These are phyloP conservation scores for Senecio squalidus DNA, from an alignment of 140 eudicot genomes.

Conservation along the genomic window DNA sequence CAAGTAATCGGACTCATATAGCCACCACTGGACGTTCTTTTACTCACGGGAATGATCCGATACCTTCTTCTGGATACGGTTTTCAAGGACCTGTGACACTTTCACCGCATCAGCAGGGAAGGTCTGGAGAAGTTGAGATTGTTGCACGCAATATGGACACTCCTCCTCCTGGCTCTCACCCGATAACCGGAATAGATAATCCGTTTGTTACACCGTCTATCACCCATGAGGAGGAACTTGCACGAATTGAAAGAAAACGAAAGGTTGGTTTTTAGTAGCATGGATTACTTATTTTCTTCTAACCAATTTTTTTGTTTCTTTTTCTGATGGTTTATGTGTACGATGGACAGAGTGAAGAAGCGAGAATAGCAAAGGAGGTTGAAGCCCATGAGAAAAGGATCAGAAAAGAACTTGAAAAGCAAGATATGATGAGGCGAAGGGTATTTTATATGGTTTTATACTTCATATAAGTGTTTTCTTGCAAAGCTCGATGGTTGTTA, in stretches of 20 bases:
- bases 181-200: slow-evolving; percentile 51
- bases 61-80: slow-evolving; percentile 39
- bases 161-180: slow-evolving; percentile 48
- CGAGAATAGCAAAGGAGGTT: slow-evolving; percentile 84
- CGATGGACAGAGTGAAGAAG: slow-evolving; percentile 67
- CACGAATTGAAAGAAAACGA: slow-evolving; percentile 67
- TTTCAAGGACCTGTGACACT: slow-evolving; percentile 43
- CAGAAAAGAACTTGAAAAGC: slow-evolving; percentile 86
- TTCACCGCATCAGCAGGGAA: slow-evolving; percentile 57
- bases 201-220: slow-evolving; percentile 46
- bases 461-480: no score
- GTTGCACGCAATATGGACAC: slow-evolving; percentile 39
- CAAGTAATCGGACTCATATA: slow-evolving; percentile 28
- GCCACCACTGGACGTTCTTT: slow-evolving; percentile 25
- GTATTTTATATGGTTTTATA: no score
- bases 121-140: slow-evolving; percentile 43
- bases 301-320: neutral
- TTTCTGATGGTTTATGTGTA: slow-evolving; percentile 2
- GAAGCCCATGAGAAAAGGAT: slow-evolving; percentile 91
- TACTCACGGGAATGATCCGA: slow-evolving; percentile 39
- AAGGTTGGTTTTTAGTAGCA: slow-evolving; percentile 42
- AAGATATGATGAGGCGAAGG: slow-evolving; percentile 83
- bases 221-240: slow-evolving; percentile 54
- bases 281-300: neutral
- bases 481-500: no score